Evolutionary conservation across 2,329 filamentous ascomycete genomes (phyloP).

Genomic region (Botrytis hyacinthi): DNA sequence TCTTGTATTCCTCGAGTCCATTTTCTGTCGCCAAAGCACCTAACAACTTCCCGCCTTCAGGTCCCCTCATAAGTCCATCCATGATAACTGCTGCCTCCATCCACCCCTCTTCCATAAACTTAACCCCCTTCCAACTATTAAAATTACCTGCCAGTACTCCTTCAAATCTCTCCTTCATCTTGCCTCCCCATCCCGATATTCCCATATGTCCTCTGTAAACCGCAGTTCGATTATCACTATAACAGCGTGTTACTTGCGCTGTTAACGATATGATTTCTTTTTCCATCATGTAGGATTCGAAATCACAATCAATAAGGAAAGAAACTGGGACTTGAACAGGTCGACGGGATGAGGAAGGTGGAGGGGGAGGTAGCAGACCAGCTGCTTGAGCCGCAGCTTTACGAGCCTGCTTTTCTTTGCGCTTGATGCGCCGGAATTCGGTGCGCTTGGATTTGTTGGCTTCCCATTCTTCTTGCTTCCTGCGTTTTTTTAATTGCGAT

Average conservation of each 20-base stretch:
- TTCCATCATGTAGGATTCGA: constrained; percentile 85
- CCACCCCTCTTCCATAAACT: constrained; percentile 73
- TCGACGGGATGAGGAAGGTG: constrained; percentile 19
- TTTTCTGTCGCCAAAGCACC: constrained; percentile 42
- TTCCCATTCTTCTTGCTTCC: constrained; percentile 72
- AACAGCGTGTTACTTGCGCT: constrained; percentile 80
- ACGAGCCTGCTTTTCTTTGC: constrained; percentile 49
- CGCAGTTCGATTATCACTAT: constrained; percentile 79
- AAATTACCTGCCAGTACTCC: constrained; percentile 69
- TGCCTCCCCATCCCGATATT: constrained; percentile 74
- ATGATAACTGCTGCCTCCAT: constrained; percentile 64
- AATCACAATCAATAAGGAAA: constrained; percentile 86
- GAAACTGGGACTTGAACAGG: constrained; percentile 67
- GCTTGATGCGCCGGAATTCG: constrained; percentile 51
- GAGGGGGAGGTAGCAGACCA: constrained; percentile 26
- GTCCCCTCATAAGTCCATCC: constrained; percentile 62
- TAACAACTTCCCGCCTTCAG: constrained; percentile 54
- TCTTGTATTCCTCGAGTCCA: constrained; percentile 13
- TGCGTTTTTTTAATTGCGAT: constrained; percentile 78
- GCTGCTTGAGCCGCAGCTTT: constrained; percentile 47
- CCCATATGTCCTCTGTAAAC: constrained; percentile 68
- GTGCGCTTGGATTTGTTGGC: constrained; percentile 61
- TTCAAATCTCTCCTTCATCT: constrained; percentile 76
- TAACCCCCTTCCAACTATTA: constrained; percentile 74
- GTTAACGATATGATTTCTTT: constrained; percentile 81